These are phyloP conservation scores for Hyaloscypha variabilis DNA, from an alignment of 495 filamentous ascomycete genomes.

Conservation along the genomic window DNA sequence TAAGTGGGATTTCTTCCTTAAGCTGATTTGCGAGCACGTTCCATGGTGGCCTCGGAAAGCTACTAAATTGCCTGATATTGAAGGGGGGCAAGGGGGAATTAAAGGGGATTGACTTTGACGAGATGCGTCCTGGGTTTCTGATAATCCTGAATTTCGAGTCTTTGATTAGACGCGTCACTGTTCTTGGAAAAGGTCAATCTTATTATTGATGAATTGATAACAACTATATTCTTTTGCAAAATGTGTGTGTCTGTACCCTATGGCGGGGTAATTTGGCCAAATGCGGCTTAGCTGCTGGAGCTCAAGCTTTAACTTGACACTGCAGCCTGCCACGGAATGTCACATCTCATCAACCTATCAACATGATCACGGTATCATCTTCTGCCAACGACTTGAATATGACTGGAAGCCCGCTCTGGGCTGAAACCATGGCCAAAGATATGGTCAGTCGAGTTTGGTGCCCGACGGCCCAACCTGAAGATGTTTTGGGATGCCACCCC, in stretches of 20 bases:
- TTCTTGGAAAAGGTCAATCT: too few relatives aligned
- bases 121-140: too few relatives aligned
- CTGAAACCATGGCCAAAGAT: not conserved
- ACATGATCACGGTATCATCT: not conserved
- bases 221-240: too few relatives aligned
- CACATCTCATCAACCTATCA: not conserved
- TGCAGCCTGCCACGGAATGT: not conserved
- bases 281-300: not conserved
- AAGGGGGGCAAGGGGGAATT: not conserved
- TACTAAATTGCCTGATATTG: not conserved
- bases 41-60: not conserved
- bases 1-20: not conserved
- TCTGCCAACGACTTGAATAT: not conserved
- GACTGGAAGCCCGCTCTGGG: not conserved
- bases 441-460: conserved; percentile 9
- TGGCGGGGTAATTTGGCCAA: not conserved
- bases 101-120: too few relatives aligned
- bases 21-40: not conserved
- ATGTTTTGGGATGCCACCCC: not conserved
- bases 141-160: too few relatives aligned
- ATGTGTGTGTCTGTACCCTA: not conserved
- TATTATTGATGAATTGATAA: too few relatives aligned
- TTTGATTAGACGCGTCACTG: too few relatives aligned
- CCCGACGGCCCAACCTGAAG: conserved; percentile 4
- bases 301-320: not conserved